Evolutionary conservation across 1,139 yeast genomes (phyloP).

Genomic region (Candida pseudoviswanathii): DNA sequence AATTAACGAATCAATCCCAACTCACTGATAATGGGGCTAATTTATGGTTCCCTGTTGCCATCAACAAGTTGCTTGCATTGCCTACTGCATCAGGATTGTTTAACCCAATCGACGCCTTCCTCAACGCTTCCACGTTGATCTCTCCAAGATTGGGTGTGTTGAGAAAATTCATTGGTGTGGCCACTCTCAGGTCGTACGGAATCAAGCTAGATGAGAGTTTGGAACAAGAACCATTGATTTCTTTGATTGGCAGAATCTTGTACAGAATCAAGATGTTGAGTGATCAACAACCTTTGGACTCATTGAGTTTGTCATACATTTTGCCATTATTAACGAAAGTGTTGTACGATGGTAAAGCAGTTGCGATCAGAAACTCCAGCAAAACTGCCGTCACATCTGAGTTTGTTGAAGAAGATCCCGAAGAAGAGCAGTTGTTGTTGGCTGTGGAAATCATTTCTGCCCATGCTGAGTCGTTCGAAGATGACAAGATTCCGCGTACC

Average conservation of each 20-base stretch:
- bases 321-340: constrained; percentile 72
- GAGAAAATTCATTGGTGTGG: constrained; percentile 63
- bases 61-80: constrained; percentile 46
- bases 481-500: constrained; percentile 68
- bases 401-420: constrained; percentile 76
- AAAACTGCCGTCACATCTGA: constrained; percentile 57
- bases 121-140: constrained; percentile 43
- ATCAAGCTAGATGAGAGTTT: constrained; percentile 45
- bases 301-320: constrained; percentile 67
- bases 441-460: constrained; percentile 76
- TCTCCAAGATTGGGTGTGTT: constrained; percentile 54
- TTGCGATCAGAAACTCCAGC: constrained; percentile 52
- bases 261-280: constrained; percentile 76
- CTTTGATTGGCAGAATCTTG: constrained; percentile 62
- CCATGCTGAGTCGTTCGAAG: constrained; percentile 75
- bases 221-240: constrained; percentile 53
- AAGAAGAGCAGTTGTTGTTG: constrained; percentile 81
- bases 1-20: constrained; percentile 52
- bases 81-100: constrained; percentile 23
- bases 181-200: constrained; percentile 58
- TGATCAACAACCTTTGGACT: constrained; percentile 72
- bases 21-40: constrained; percentile 68
- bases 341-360: constrained; percentile 59
- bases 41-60: constrained; percentile 72
- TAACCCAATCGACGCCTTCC: constrained; percentile 38